Conservation (phyloP, 192 early-diverging fungal species). For the Umbelopsis isabellina region DNA sequence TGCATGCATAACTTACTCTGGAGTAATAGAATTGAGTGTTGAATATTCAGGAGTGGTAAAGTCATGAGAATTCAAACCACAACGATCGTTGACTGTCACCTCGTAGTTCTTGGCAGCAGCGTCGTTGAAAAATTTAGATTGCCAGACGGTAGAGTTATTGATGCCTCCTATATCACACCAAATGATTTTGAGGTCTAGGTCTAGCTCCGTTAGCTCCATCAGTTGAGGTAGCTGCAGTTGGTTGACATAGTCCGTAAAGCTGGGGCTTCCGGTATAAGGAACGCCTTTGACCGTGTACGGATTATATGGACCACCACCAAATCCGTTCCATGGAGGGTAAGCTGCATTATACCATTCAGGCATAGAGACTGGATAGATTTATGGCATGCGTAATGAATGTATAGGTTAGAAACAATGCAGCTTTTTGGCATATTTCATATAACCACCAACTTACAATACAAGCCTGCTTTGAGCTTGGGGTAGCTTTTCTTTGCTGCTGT, state of each 20-base stretch:
- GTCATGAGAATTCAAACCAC: slow-evolving; percentile 29
- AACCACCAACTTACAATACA: slow-evolving; percentile 32
- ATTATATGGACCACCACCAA: slow-evolving; percentile 27
- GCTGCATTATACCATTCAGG: slow-evolving; percentile 39
- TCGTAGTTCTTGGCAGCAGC: slow-evolving; percentile 1
- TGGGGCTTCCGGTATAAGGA: slow-evolving; percentile 25
- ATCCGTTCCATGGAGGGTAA: background rate
- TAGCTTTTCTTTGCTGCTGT: slow-evolving; percentile 7
- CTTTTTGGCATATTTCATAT: too few species aligned
- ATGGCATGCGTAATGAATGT: too few species aligned
- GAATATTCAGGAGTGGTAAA: slow-evolving; percentile 31
- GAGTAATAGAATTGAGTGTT: slow-evolving; percentile 8
- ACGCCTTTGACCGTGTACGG: slow-evolving; percentile 11
- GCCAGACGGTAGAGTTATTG: slow-evolving; percentile 32
- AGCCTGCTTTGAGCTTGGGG: slow-evolving; percentile 25
- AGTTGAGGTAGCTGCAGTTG: slow-evolving; percentile 32
- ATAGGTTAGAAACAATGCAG: too few species aligned
- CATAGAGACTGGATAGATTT: slow-evolving; percentile 27
- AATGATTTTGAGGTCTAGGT: slow-evolving; percentile 29
- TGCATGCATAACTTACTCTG: slow-evolving; percentile 6
- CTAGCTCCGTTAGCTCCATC: slow-evolving; percentile 21
- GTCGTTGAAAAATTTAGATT: slow-evolving; percentile 22
- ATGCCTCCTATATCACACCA: slow-evolving; percentile 40
- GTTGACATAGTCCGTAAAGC: slow-evolving; percentile 29
- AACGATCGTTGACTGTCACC: slow-evolving; percentile 32